phyloP scores from a whole-genome alignment of 176 grass and related monocot species.

The Musa itinerans region DNA sequence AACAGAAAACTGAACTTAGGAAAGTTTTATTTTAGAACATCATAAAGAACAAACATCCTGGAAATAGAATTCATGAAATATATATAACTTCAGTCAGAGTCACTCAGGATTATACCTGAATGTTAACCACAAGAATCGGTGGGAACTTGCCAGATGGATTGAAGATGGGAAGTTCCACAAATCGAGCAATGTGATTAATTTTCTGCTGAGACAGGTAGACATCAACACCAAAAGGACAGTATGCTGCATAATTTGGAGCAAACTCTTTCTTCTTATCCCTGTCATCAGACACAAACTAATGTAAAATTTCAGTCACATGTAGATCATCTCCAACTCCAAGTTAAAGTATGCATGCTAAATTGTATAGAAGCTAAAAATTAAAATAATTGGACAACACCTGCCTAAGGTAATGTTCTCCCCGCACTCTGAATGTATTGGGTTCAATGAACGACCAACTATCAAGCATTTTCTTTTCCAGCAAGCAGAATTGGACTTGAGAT shows the following conservation, averaged over 20 bases:
- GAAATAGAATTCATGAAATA: neutral
- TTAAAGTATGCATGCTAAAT: constrained; percentile 7
- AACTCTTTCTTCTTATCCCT: constrained; percentile 99
- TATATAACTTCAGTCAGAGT: neutral
- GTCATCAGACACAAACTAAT: constrained; percentile 11
- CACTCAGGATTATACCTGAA: constrained; percentile 46
- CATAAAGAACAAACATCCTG: neutral
- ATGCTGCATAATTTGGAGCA: constrained; percentile 83
- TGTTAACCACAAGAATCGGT: constrained; percentile 79
- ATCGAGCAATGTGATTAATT: constrained; percentile 89
- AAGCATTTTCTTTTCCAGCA: constrained; percentile 58
- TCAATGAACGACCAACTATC: constrained; percentile 91
- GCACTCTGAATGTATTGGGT: constrained; percentile 71
- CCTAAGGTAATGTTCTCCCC: constrained; percentile 84
- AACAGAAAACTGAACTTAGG: neutral
- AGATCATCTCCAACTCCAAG: constrained; percentile 3
- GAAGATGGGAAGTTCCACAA: constrained; percentile 65
- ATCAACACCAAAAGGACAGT: constrained; percentile 88
- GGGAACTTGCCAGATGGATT: constrained; percentile 59
- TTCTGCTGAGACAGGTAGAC: constrained; percentile 73
- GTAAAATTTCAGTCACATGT: constrained; percentile 15
- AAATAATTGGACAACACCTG: constrained; percentile 19
- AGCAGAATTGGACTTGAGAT: constrained; percentile 76
- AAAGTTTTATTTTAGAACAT: neutral
- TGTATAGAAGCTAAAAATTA: neutral